A percentile compares a stretch with the other conserved stretches of the same genome.
Evolutionary conservation across 1,284 basidiomycete genomes (phyloP).

Genomic region (Sporisorium exsertum): DNA sequence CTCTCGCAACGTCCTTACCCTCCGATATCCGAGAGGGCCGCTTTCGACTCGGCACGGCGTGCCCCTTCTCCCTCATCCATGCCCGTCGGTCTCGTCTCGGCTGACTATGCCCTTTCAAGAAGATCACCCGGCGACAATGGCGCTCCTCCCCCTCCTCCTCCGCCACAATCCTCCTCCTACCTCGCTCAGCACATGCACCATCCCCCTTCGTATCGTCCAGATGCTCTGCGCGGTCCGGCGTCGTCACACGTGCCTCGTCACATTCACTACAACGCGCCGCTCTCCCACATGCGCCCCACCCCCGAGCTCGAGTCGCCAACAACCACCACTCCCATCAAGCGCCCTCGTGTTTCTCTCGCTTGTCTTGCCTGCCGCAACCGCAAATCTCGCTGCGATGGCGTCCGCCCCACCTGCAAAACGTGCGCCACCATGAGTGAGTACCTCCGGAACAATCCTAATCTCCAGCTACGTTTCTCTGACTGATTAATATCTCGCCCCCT

Average conservation of each 20-base stretch:
- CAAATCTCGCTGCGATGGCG: slow-evolving; percentile 51
- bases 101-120: slow-evolving; percentile 27
- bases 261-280: slow-evolving; percentile 20
- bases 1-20: slow-evolving; percentile 26
- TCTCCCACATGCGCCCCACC: slow-evolving; percentile 15
- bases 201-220: slow-evolving; percentile 23
- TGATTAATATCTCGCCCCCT: neutral
- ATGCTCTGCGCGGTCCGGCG: slow-evolving; percentile 10
- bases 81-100: slow-evolving; percentile 40
- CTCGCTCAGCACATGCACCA: slow-evolving; percentile 13
- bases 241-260: slow-evolving; percentile 26
- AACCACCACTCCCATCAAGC: slow-evolving; percentile 36
- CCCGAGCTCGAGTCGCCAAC: slow-evolving; percentile 14
- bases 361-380: slow-evolving; percentile 51
- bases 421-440: slow-evolving; percentile 52
- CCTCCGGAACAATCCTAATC: neutral
- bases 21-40: slow-evolving; percentile 14
- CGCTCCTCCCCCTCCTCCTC: neutral
- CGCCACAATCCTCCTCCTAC: neutral
- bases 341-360: slow-evolving; percentile 51
- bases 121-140: slow-evolving; percentile 25
- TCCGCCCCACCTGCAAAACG: slow-evolving; percentile 51
- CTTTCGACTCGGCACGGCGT: slow-evolving; percentile 19
- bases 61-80: slow-evolving; percentile 18
- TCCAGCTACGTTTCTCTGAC: neutral